These are phyloP conservation scores for Trichoderma parareesei DNA, from an alignment of 495 filamentous ascomycete species.

Conservation along the genomic window DNA sequence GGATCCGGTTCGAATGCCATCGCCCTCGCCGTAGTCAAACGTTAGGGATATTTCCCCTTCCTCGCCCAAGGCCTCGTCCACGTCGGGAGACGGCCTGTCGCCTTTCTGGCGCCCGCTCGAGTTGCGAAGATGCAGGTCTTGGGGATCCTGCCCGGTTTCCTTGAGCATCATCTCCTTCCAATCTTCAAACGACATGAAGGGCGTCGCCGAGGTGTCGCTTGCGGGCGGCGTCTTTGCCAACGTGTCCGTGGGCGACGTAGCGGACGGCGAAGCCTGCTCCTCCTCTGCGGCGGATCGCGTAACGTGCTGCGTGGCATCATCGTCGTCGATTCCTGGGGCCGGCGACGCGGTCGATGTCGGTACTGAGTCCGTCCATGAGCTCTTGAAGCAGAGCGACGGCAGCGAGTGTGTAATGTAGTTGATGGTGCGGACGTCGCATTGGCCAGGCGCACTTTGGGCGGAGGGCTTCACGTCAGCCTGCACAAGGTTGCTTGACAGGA, in stretches of 20 bases:
- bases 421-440: conserved; percentile 57
- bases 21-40: conserved; percentile 51
- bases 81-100: conserved; percentile 22
- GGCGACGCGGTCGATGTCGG: conserved; percentile 18
- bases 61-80: conserved; percentile 56
- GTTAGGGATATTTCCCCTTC: conserved; percentile 87
- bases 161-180: conserved; percentile 95
- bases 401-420: conserved; percentile 77
- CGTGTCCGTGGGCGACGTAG: background rate
- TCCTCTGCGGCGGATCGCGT: background rate
- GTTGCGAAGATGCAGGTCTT: conserved; percentile 54
- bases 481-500: background rate
- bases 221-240: conserved; percentile 15
- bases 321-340: conserved; percentile 3
- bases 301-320: conserved; percentile 10
- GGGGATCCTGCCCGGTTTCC: conserved; percentile 74
- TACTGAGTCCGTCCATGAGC: conserved; percentile 28
- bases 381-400: conserved; percentile 66
- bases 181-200: conserved; percentile 95
- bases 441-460: background rate
- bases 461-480: background rate
- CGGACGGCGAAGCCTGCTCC: background rate
- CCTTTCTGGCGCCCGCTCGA: conserved; percentile 29
- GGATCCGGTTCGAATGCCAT: conserved; percentile 12
- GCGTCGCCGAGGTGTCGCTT: conserved; percentile 55